phyloP scores from a whole-genome alignment of 2,329 filamentous ascomycete species.

The Tricladium varicosporioides region DNA sequence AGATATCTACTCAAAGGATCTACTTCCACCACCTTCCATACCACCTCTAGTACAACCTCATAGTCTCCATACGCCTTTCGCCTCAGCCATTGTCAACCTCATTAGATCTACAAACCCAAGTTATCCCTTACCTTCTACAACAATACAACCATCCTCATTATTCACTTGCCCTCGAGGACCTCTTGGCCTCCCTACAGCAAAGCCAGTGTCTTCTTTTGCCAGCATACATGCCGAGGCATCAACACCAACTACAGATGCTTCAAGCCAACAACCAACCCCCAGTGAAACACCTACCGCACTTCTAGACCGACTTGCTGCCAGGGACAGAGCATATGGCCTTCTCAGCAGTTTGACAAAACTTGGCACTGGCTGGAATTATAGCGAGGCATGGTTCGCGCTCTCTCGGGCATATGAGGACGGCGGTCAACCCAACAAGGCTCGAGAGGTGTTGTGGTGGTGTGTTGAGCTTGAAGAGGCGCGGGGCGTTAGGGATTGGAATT shows the following conservation, averaged over 20 bases:
- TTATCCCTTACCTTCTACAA: conserved; percentile 13
- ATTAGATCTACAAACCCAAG: conserved; percentile 14
- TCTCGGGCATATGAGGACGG: conserved; percentile 86
- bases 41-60: conserved; percentile 31
- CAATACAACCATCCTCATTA: conserved; percentile 9
- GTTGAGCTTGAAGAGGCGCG: conserved; percentile 88
- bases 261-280: conserved; percentile 13
- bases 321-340: conserved; percentile 84
- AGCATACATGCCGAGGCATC: conserved; percentile 26
- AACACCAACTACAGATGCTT: conserved; percentile 9
- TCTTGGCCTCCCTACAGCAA: conserved; percentile 27
- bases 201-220: conserved; percentile 30
- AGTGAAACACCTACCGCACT: conserved; percentile 27
- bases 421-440: conserved; percentile 81
- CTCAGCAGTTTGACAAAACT: conserved; percentile 81
- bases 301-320: conserved; percentile 76
- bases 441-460: conserved; percentile 95
- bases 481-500: conserved; percentile 78
- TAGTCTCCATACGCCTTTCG: conserved; percentile 24
- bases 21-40: conserved; percentile 56
- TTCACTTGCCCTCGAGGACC: conserved; percentile 28
- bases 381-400: conserved; percentile 90
- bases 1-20: conserved; percentile 73
- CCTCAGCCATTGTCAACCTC: conserved; percentile 24
- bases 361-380: conserved; percentile 83